Conservation (phyloP, 1,284 basidiomycete species). For the Ceratorhiza oryzae-sativae region DNA sequence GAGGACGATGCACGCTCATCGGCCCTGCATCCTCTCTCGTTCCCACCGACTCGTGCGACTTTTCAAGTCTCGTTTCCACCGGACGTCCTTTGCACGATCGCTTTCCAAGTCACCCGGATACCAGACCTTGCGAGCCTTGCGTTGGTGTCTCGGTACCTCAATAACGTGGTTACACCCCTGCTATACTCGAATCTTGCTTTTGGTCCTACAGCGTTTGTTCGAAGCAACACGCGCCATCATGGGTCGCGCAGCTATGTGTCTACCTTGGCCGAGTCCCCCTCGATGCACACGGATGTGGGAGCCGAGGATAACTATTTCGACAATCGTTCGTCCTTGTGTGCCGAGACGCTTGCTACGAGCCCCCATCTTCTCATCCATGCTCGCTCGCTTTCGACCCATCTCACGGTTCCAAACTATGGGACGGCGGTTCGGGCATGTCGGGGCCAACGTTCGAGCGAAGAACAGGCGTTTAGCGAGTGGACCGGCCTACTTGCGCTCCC, state of each 20-base stretch:
- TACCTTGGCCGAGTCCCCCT: conserved; percentile 27
- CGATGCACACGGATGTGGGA: conserved; percentile 11
- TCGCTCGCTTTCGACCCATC: conserved; percentile 23
- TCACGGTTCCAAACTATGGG: conserved; percentile 33
- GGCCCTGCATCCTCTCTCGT: not conserved
- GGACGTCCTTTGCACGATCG: conserved; percentile 14
- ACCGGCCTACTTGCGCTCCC: conserved; percentile 9
- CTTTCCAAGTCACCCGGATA: conserved; percentile 8
- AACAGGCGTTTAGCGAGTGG: conserved; percentile 29
- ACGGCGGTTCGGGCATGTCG: conserved; percentile 21
- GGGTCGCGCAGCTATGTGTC: conserved; percentile 32
- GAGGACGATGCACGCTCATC: conserved; percentile 8
- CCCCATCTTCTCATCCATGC: conserved; percentile 22
- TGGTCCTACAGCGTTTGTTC: conserved; percentile 24
- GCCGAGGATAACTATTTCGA: conserved; percentile 33
- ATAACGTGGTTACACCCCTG: conserved; percentile 17
- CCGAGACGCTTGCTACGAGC: conserved; percentile 17
- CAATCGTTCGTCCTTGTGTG: conserved; percentile 36
- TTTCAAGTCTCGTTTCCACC: conserved; percentile 11
- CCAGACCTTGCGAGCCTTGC: conserved; percentile 29
- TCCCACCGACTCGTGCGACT: not conserved
- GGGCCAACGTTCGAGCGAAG: conserved; percentile 27
- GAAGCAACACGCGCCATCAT: not conserved
- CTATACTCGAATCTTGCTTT: conserved; percentile 25
- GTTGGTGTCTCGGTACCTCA: conserved; percentile 19